Conservation (phyloP, 75 land plant species). For the Ceratopteris richardii region DNA sequence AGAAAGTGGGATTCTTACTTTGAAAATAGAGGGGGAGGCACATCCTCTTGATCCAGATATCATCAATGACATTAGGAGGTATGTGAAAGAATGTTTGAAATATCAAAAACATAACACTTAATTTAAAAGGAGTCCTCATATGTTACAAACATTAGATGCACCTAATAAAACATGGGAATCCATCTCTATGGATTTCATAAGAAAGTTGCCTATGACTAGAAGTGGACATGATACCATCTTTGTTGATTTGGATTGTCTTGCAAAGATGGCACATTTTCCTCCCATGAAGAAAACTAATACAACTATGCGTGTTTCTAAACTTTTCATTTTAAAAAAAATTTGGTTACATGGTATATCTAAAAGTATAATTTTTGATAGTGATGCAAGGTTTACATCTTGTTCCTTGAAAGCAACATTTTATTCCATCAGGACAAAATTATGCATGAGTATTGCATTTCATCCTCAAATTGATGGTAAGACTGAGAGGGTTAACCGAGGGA, state of each 20-base stretch:
- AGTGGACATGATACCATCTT: conserved; percentile 7
- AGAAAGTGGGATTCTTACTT: too few species aligned
- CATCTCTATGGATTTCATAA: conserved; percentile 25
- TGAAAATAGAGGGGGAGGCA: too few species aligned
- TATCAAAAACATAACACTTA: conserved; percentile 15
- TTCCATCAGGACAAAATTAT: background rate
- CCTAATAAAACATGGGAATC: conserved; percentile 10
- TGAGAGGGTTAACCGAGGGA: conserved; percentile 8
- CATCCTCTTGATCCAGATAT: too few species aligned
- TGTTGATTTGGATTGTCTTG: conserved; percentile 18
- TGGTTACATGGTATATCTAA: conserved; percentile 16
- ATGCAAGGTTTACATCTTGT: conserved; percentile 3
- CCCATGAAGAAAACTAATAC: background rate
- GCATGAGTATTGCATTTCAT: conserved; percentile 8
- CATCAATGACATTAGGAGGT: too few species aligned
- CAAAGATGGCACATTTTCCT: conserved; percentile 22
- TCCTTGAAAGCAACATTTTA: conserved; percentile 16
- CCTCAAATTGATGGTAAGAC: conserved; percentile 32
- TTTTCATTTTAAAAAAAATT: conserved; percentile 9
- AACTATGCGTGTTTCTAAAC: background rate
- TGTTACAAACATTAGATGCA: conserved; percentile 15
- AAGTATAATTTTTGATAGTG: conserved; percentile 16
- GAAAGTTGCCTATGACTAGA: conserved; percentile 2
- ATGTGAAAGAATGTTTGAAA: conserved; percentile 8
- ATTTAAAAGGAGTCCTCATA: conserved; percentile 6